phyloP scores from a whole-genome alignment of 2,329 filamentous ascomycete genomes.

The Epichloe bromicola region DNA sequence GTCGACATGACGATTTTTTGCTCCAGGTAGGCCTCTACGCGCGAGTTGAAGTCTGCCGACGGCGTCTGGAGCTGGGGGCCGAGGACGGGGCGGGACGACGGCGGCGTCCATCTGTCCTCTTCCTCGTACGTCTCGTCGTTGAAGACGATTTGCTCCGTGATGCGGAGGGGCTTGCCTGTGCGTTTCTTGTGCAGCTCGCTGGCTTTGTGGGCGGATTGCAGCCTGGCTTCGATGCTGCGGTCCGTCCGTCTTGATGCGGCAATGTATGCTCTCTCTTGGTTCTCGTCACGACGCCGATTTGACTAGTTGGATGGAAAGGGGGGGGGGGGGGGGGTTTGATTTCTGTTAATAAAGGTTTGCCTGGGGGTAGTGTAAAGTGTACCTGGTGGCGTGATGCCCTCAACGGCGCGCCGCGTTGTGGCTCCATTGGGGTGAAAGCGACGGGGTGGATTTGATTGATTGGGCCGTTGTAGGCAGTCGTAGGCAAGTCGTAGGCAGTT shows the following conservation, averaged over 20 bases:
- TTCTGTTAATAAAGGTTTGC: not conserved
- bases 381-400: constrained; percentile 2
- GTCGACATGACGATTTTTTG: constrained; percentile 1
- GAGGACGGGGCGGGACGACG: not conserved
- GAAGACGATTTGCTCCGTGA: constrained; percentile 74
- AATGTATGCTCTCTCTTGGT: constrained; percentile 81
- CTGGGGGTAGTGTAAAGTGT: too few species aligned
- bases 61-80: not conserved
- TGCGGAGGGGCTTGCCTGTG: constrained; percentile 68
- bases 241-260: constrained; percentile 81
- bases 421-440: not conserved
- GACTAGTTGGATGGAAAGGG: not conserved
- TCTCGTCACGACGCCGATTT: constrained; percentile 41
- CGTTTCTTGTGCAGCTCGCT: constrained; percentile 85
- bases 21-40: not conserved
- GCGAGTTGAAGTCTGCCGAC: not conserved
- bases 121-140: constrained; percentile 96
- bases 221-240: constrained; percentile 71
- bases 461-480: too few species aligned
- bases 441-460: not conserved
- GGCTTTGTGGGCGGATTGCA: constrained; percentile 76
- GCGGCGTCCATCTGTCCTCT: constrained; percentile 44
- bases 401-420: not conserved
- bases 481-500: too few species aligned
- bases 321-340: too few species aligned